These are phyloP conservation scores for Candolleomyces eurysporus DNA, from an alignment of 768 basidiomycete genomes.

Conservation along the genomic window DNA sequence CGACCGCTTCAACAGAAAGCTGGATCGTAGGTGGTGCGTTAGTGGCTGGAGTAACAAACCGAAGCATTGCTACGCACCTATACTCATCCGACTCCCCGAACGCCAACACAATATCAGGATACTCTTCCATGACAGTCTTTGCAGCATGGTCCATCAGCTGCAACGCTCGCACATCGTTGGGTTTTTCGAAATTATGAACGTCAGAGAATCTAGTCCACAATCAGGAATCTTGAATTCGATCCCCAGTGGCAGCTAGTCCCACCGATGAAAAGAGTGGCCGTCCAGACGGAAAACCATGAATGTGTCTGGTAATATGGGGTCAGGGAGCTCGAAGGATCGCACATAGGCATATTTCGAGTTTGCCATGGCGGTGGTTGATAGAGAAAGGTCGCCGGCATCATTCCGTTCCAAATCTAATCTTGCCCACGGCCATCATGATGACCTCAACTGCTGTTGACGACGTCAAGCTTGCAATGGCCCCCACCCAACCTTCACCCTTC, in stretches of 20 bases:
- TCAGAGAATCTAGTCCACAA: constrained; percentile 69
- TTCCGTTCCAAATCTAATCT: not conserved
- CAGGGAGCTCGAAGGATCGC: constrained; percentile 83
- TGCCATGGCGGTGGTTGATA: constrained; percentile 57
- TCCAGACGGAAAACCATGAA: constrained; percentile 88
- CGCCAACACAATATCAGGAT: constrained; percentile 79
- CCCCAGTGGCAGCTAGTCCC: constrained; percentile 3
- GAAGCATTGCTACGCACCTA: constrained; percentile 50
- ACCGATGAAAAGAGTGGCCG: constrained; percentile 94
- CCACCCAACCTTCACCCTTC: not conserved
- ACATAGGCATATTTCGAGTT: constrained; percentile 94
- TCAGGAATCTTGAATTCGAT: constrained; percentile 1
- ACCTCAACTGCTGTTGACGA: not conserved
- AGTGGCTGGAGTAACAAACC: not conserved
- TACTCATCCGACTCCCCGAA: constrained; percentile 99
- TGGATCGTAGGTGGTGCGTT: constrained; percentile 26
- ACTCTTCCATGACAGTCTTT: constrained; percentile 72
- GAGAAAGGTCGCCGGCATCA: not conserved
- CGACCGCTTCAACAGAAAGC: constrained; percentile 81
- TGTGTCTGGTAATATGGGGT: constrained; percentile 78
- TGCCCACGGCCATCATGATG: not conserved
- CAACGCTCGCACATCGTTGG: constrained; percentile 87
- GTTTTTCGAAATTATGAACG: constrained; percentile 79
- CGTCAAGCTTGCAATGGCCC: not conserved
- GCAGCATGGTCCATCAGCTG: constrained; percentile 93